Conservation (phyloP, 148 eudicot species). For the Drosera capensis region DNA sequence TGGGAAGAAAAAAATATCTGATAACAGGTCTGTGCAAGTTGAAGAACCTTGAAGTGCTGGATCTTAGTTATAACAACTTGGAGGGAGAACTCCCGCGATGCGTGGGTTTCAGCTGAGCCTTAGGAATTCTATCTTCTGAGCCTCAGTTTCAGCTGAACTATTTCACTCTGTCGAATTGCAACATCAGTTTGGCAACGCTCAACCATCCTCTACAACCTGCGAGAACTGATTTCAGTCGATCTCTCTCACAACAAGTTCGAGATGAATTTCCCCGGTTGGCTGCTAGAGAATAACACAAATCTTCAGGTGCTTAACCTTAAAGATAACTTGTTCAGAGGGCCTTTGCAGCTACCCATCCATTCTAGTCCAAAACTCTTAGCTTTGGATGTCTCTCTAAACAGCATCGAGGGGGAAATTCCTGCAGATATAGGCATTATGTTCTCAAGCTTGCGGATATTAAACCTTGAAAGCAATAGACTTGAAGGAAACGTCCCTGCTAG, state of each 20-base stretch:
- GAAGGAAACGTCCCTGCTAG: conserved; percentile 7
- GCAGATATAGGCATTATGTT: background rate
- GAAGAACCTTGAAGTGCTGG: conserved; percentile 2
- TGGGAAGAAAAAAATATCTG: too few relatives aligned
- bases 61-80: background rate
- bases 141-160: background rate
- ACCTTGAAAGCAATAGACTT: conserved; percentile 2
- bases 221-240: background rate
- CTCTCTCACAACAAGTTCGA: conserved; percentile 5
- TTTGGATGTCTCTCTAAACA: background rate
- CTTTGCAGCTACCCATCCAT: background rate
- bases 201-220: background rate
- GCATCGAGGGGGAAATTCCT: conserved; percentile 10
- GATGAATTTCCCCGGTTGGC: conserved; percentile 9
- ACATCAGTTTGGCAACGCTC: background rate
- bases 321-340: background rate
- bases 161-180: background rate
- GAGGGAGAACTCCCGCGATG: conserved; percentile 2
- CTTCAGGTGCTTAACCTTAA: background rate
- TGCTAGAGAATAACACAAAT: background rate
- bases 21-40: conserved; percentile 4
- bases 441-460: background rate
- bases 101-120: background rate
- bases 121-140: background rate
- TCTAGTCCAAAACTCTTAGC: background rate